A percentile compares a stretch with the other conserved stretches of the same genome.
phyloP scores from a whole-genome alignment of 805 yeast species.

The Saccharomycopsis babjevae region DNA sequence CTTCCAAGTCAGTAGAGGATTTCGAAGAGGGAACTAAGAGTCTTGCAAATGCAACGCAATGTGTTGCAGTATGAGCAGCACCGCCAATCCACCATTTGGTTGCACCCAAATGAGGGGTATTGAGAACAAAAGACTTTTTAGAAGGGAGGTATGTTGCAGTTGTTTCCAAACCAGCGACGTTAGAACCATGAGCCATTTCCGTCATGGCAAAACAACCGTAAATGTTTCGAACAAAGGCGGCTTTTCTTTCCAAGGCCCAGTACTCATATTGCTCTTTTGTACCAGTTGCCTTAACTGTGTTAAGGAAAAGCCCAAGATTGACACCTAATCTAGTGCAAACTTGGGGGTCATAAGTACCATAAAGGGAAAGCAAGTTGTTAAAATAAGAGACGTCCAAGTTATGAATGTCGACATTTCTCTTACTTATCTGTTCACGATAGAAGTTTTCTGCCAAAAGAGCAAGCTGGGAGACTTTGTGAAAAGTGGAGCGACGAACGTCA shows the following conservation, averaged over 20 bases:
- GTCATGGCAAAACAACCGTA: slow-evolving; percentile 93
- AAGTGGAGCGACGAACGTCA: slow-evolving; percentile 12
- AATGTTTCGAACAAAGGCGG: slow-evolving; percentile 37
- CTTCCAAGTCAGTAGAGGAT: slow-evolving; percentile 32
- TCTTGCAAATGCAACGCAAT: slow-evolving; percentile 77
- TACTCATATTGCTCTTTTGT: slow-evolving; percentile 72
- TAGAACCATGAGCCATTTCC: slow-evolving; percentile 87
- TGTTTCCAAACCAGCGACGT: slow-evolving; percentile 90
- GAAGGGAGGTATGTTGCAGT: slow-evolving; percentile 67
- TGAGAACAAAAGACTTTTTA: slow-evolving; percentile 58
- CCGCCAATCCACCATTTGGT: slow-evolving; percentile 99
- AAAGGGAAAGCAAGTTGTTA: slow-evolving; percentile 46
- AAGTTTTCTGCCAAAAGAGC: slow-evolving; percentile 6
- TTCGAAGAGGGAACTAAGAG: slow-evolving; percentile 53
- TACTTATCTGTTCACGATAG: slow-evolving; percentile 14
- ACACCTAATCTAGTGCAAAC: slow-evolving; percentile 78
- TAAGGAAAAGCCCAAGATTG: slow-evolving; percentile 75
- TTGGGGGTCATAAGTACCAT: slow-evolving; percentile 68
- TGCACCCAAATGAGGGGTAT: slow-evolving; percentile 87
- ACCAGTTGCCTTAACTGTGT: slow-evolving; percentile 80
- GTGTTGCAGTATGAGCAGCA: slow-evolving; percentile 91
- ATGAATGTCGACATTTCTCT: slow-evolving; percentile 27
- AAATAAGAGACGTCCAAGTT: slow-evolving; percentile 28
- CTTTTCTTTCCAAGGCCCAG: slow-evolving; percentile 70
- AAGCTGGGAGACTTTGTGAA: slow-evolving; percentile 14